Evolutionary conservation across 805 yeast genomes (phyloP).

Genomic region (Hanseniaspora lachancei): DNA sequence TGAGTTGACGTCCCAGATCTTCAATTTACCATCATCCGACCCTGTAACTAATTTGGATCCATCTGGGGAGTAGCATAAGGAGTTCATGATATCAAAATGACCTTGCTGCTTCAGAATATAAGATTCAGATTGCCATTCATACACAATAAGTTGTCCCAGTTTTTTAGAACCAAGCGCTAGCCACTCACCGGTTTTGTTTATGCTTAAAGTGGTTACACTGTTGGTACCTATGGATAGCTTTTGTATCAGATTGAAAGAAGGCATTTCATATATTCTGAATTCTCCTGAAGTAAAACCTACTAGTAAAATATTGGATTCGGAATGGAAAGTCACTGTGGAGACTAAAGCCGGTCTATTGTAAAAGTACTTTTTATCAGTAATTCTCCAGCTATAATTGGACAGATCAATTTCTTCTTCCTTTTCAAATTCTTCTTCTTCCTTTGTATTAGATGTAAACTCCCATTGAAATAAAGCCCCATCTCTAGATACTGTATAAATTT

Average conservation of each 20-base stretch:
- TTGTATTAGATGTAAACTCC: conserved; percentile 60
- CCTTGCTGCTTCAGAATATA: conserved; percentile 93
- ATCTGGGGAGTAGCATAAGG: conserved; percentile 82
- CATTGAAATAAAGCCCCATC: conserved; percentile 91
- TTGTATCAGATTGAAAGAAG: conserved; percentile 66
- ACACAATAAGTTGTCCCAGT: conserved; percentile 85
- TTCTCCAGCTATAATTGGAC: conserved; percentile 59
- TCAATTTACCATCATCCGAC: conserved; percentile 90
- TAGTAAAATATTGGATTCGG: conserved; percentile 54
- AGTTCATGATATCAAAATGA: conserved; percentile 81
- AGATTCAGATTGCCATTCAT: conserved; percentile 98
- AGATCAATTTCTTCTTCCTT: conserved; percentile 31
- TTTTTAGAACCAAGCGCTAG: conserved; percentile 84
- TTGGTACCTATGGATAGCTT: conserved; percentile 86
- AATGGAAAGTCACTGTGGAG: conserved; percentile 73
- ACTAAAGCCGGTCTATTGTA: conserved; percentile 52
- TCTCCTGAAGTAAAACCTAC: conserved; percentile 87
- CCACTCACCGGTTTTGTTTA: conserved; percentile 90
- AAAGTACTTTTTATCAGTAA: conserved; percentile 61
- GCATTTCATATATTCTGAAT: conserved; percentile 79
- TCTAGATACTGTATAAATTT: conserved; percentile 77
- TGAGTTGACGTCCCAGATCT: conserved; percentile 86
- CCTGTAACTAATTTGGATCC: conserved; percentile 88
- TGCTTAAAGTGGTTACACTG: conserved; percentile 65
- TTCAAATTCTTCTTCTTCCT: conserved; percentile 32